These are phyloP conservation scores for Paralagenidium karlingii DNA, from an alignment of 352 stramenopile species.

Conservation along the genomic window DNA sequence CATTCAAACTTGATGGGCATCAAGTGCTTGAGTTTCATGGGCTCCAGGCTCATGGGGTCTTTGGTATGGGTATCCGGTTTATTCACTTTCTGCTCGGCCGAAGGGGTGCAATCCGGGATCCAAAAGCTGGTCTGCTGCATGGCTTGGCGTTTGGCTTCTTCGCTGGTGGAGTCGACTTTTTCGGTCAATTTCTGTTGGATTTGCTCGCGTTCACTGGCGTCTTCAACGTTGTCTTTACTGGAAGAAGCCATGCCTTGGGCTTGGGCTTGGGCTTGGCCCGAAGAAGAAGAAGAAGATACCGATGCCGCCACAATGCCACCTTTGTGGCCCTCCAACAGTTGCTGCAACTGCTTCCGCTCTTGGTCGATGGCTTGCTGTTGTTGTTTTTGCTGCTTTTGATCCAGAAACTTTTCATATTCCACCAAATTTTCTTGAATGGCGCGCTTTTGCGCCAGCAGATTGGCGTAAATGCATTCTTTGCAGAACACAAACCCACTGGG, in stretches of 20 bases:
- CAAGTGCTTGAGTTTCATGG: slow-evolving; percentile 80
- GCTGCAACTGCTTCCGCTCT: slow-evolving; percentile 37
- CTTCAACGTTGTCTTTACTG: not conserved
- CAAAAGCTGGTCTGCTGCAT: slow-evolving; percentile 81
- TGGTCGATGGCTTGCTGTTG: slow-evolving; percentile 32
- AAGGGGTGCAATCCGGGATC: slow-evolving; percentile 75
- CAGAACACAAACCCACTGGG: slow-evolving; percentile 69
- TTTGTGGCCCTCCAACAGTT: slow-evolving; percentile 26
- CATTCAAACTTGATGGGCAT: slow-evolving; percentile 81
- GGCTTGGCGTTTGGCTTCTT: slow-evolving; percentile 53
- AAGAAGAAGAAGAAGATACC: too few relatives aligned
- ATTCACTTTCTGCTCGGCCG: slow-evolving; percentile 25
- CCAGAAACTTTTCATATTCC: slow-evolving; percentile 48
- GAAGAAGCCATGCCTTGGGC: not conserved
- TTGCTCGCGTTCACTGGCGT: slow-evolving; percentile 3
- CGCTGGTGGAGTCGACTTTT: slow-evolving; percentile 62
- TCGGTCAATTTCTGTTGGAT: slow-evolving; percentile 36
- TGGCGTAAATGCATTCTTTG: slow-evolving; percentile 83
- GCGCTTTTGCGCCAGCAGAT: slow-evolving; percentile 73
- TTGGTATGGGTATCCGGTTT: slow-evolving; percentile 59
- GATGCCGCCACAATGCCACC: too few relatives aligned
- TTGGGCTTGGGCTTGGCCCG: too few relatives aligned
- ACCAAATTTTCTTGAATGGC: slow-evolving; percentile 55
- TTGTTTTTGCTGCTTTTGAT: slow-evolving; percentile 24
- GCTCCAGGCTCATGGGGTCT: slow-evolving; percentile 67